Evolutionary conservation across 257 asterid genomes (phyloP), one percentile per base, ranked within the genome.

Genomic region (Gentiana macrophylla): DNA sequence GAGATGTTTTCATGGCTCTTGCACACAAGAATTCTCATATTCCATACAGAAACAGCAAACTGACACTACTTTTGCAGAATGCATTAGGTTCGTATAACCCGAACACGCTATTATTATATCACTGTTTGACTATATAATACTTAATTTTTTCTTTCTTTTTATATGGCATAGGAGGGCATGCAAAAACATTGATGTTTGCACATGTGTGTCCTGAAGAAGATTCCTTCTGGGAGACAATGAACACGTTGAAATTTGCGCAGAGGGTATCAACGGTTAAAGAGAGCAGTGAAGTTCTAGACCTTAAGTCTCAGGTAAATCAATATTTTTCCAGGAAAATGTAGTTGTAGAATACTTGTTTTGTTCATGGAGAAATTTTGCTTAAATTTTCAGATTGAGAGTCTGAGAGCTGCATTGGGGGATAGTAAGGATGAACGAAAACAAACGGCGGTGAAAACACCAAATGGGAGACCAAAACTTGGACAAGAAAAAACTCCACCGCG

Each of bases 1-100:
- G 80, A 35, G 95, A 87, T 67, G 96, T 91, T 45, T 83, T 91
- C 38, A 75, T 90, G 59, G 90, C 98, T 49, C 63, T 87, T 77
- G 95, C 93, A 4, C 95, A 81, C 80, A 91, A 91, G 76, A 84
- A 74, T 52, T 81, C 95, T 49, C 79, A 84, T 53, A 75, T 87
- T 63, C 98, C 95, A 36, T 84, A 91, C 63, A 64, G 92, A 61
- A 83, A 84, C 82, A 84, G 98, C 94, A 91, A 87, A 72, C 97
- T 84, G 67, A 87, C 97, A 32, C 61, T 76, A 54, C 88, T 91
- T 63, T 80, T 91, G 71, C 97, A 91, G 83, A 84, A 77, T 70
- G 77, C 94, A 41, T 74, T 87, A 77, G 98, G 98, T 87, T 61
- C 11, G 3, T 53, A 32, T 32, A 56, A 67, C 59, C 54, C 44